Evolutionary conservation across 768 basidiomycete species (phyloP).

Genomic region (Russula foetens): DNA sequence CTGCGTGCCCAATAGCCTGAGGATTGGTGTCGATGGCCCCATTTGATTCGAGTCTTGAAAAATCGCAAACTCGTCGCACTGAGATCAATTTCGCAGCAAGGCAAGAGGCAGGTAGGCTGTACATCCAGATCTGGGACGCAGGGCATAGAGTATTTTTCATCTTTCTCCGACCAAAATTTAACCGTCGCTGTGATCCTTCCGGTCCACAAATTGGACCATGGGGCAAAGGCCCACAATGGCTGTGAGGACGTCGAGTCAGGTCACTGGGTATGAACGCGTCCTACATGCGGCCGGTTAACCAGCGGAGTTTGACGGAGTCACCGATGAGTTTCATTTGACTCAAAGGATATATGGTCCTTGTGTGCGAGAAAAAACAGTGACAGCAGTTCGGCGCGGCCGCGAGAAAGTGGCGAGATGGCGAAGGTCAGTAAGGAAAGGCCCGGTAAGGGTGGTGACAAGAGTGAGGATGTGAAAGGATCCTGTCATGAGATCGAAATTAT

Average conservation of each 20-base stretch:
- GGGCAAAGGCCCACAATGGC: not conserved
- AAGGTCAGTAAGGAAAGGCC: too few relatives aligned
- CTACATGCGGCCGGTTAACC: too few relatives aligned
- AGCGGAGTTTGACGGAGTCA: too few relatives aligned
- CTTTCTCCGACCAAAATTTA: not conserved
- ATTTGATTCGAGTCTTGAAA: not conserved
- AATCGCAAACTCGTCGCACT: too few relatives aligned
- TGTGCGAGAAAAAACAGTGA: not conserved
- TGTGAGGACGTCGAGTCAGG: not conserved
- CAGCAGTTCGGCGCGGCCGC: not conserved
- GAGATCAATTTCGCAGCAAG: not conserved
- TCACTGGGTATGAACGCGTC: too few relatives aligned
- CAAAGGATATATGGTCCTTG: not conserved
- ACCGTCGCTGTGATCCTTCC: not conserved
- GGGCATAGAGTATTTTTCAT: too few relatives aligned
- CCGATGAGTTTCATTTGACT: not conserved
- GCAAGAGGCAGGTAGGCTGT: not conserved
- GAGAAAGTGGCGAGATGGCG: not conserved
- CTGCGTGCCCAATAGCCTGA: not conserved
- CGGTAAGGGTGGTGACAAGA: too few relatives aligned
- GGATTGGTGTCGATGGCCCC: not conserved
- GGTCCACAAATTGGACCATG: not conserved
- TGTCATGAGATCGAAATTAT: too few relatives aligned
- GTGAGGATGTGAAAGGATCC: too few relatives aligned
- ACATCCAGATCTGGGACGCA: not conserved